Percentiles rank a stretch among this genome's conserved stretches.
These are phyloP conservation scores for Pleurotus djamor DNA, from an alignment of 768 basidiomycete species.

Conservation along the genomic window DNA sequence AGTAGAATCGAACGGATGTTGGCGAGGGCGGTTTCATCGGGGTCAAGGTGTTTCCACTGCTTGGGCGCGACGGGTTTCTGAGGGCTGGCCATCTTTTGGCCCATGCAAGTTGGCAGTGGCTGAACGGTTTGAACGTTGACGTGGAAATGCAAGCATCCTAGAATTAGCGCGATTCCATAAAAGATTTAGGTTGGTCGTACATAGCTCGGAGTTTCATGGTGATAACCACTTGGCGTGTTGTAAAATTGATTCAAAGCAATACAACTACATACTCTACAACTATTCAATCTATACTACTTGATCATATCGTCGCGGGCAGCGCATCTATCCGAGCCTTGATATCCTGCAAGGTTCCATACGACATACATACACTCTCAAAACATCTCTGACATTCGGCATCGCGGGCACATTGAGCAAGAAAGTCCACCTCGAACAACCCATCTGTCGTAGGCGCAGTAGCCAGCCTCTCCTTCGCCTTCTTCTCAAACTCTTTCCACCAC, in stretches of 20 bases:
- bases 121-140: no score
- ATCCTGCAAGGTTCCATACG: conserved; percentile 19
- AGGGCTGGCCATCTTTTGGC: background rate
- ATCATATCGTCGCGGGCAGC: conserved; percentile 7
- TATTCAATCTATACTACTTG: background rate
- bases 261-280: background rate
- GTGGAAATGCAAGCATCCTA: no score
- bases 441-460: conserved; percentile 39
- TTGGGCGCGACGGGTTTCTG: background rate
- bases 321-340: conserved; percentile 43
- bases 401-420: conserved; percentile 35
- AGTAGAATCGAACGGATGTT: background rate
- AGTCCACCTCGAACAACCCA: conserved; percentile 32
- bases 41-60: background rate
- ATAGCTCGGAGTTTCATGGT: no score
- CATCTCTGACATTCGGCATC: conserved; percentile 42
- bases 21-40: background rate
- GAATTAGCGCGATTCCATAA: no score
- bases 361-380: conserved; percentile 38
- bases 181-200: no score
- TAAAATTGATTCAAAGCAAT: background rate
- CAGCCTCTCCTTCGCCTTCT: conserved; percentile 42
- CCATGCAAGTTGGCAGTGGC: background rate
- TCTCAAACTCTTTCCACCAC: conserved; percentile 49
- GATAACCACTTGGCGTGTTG: background rate